Evolutionary conservation across 2,329 filamentous ascomycete species (phyloP), one percentile per base, ranked within the genome.

Genomic region (Coleophoma eucalyptorum): DNA sequence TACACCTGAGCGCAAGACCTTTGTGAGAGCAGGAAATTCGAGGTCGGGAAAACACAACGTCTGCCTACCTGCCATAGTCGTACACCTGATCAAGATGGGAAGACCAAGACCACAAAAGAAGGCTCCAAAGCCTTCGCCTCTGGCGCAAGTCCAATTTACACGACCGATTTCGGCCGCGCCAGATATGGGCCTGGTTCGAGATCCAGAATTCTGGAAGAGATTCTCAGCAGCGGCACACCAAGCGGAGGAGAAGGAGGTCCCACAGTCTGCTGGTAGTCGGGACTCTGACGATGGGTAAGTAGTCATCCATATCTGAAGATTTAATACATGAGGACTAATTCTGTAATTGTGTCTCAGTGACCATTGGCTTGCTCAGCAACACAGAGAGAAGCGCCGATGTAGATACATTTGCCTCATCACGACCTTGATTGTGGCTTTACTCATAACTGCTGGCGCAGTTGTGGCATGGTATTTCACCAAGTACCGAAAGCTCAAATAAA

Each of bases 161-260:
- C 50, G 60, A 48, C 57, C 60, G 32, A 35, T 61, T 21, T 26
- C 40, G 3, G 6, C 48, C 35, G 49, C 53, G 1, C 49, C 51
- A 5, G 53, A 58, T 3, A 52, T 59, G 38, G 64, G 57, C 18
- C 45, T 65, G 21, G 61, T 65, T 0, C 53, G 59, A n/a, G 64
- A 67, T 54, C 63, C 65, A 1, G 46, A 55, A 37, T 67, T 67
- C 48, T 67, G 64, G 64, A 66, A 65, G 50, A 51, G 63, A 12
- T 67, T 67, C 49, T 63, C 61, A 7, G 55, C 55, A 19, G 64
- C 65, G 2, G 58, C 65, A 2, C 65, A 66, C 41, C 49, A 51
- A 42, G 54, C 58, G 8, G 61, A 65, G 42, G 58, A 55, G 3
- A 50, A 43, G 2, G 62, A 62, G 37, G 26, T 49, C 13, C 50